Conservation (phyloP, 257 asterid genomes). For the Capsicum chinense region DNA sequence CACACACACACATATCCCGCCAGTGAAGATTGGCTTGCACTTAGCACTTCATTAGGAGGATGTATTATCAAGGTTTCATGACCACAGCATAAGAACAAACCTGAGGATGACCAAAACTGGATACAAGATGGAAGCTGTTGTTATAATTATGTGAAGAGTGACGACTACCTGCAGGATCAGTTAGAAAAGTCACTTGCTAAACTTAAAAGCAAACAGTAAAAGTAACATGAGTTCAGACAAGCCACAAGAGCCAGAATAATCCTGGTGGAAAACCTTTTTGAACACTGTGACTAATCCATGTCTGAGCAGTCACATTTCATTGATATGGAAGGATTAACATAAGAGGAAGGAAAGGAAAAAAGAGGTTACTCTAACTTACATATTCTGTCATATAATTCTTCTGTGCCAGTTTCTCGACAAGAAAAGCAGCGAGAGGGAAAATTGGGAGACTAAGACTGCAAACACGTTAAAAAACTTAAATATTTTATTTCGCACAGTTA, state of each 20-base stretch:
- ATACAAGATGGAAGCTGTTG: constrained; percentile 68
- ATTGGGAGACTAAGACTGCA: constrained; percentile 87
- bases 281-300: constrained; percentile 7
- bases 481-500: neutral
- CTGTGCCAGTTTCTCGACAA: constrained; percentile 75
- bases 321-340: constrained; percentile 22
- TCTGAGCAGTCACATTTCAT: constrained; percentile 16
- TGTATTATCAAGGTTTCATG: neutral
- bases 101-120: constrained; percentile 90
- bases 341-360: constrained; percentile 23
- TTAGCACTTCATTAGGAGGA: neutral
- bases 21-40: neutral
- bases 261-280: constrained; percentile 1
- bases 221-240: constrained; percentile 1
- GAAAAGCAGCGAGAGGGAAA: constrained; percentile 81
- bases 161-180: constrained; percentile 66
- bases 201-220: neutral
- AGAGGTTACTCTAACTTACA: constrained; percentile 52
- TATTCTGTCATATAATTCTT: constrained; percentile 58
- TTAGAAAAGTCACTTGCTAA: constrained; percentile 5
- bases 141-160: constrained; percentile 67
- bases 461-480: neutral
- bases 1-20: neutral
- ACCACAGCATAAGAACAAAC: constrained; percentile 47
- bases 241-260: constrained; percentile 23